Evolutionary conservation across 1,284 basidiomycete species (phyloP), one percentile per base, ranked within the genome.

Genomic region (Acaromyces ingoldii): DNA sequence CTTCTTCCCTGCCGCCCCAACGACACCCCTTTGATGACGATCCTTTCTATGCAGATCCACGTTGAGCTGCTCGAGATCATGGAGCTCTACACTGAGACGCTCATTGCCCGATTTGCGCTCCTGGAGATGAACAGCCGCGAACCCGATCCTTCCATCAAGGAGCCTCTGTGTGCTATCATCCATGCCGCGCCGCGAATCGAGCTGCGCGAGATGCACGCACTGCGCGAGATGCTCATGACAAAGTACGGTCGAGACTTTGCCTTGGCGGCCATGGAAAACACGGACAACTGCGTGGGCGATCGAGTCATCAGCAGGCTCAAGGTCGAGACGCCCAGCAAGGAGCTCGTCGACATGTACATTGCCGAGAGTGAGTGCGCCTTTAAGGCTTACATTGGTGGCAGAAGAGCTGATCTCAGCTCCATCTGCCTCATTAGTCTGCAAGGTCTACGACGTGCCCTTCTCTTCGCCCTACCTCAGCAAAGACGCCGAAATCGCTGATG

Each of bases 221-320:
- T 97, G 34, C 84, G 92, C 37, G 91, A 97, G 72, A 84, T 96
- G 74, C 82, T 98, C 52, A 89, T 93, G 86, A 87, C 91, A 76
- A 95, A 89, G 77, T 92, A 84, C 70, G 88, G 89, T 13, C 82
- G 89, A 19, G 90, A 93, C 21, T 91, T 87, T 69, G 82, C 88
- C 10, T 66, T 83, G 22, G 83, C 81, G 19, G 84, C 86, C 1
- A 88, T 90, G 82, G 89, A 91, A 68, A 91, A 91, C 75, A 81
- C 79, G 43, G 83, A 86, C 64, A 79, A 78, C n/a, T 85, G 85
- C 75, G 89, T 93, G 47, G 85, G 82, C 68, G 84, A 86, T 52
- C 84, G 85, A 63, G 86, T 90, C 49, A 79, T 82, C 45, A 82
- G 80, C 65, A 93, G 93, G 75, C 77, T 92, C 10, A 73, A 79